phyloP scores from a whole-genome alignment of 176 grass and related monocot genomes.

The Cymbopogon citratus region DNA sequence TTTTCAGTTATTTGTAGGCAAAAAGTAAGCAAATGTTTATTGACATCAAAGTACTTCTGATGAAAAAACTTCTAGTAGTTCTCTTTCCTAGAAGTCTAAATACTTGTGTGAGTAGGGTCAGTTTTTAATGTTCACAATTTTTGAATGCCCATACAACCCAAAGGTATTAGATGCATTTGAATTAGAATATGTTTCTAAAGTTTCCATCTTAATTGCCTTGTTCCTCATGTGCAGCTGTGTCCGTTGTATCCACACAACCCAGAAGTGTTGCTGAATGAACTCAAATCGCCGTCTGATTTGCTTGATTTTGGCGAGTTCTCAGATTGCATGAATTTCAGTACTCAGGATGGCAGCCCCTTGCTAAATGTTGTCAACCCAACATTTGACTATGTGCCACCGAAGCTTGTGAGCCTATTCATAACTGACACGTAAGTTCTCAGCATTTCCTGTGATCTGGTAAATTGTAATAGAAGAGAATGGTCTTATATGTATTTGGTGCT shows the following conservation, averaged over 20 bases:
- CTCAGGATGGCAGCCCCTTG: slow-evolving; percentile 56
- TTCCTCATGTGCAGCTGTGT: slow-evolving; percentile 52
- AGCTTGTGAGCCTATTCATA: slow-evolving; percentile 92
- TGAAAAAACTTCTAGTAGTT: not conserved
- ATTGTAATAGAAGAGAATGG: not conserved
- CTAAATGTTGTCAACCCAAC: slow-evolving; percentile 89
- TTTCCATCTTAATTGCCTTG: not conserved
- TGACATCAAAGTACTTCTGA: not conserved
- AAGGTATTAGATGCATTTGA: not conserved
- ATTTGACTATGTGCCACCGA: slow-evolving; percentile 91
- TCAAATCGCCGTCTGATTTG: slow-evolving; percentile 90
- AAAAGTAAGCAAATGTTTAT: not conserved
- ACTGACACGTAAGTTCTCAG: slow-evolving; percentile 75
- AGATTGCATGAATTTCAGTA: slow-evolving; percentile 84
- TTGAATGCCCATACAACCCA: not conserved
- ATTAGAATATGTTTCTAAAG: not conserved
- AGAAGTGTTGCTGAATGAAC: slow-evolving; percentile 81
- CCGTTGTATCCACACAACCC: slow-evolving; percentile 96
- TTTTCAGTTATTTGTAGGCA: not conserved
- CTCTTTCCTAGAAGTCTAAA: not conserved
- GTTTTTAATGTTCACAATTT: not conserved
- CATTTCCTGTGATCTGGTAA: not conserved
- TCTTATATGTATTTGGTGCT: not conserved
- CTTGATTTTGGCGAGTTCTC: slow-evolving; percentile 94
- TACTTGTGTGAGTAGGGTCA: not conserved